Conservation (phyloP, 2,329 filamentous ascomycete genomes). For the Ilyonectria mors-panacis region DNA sequence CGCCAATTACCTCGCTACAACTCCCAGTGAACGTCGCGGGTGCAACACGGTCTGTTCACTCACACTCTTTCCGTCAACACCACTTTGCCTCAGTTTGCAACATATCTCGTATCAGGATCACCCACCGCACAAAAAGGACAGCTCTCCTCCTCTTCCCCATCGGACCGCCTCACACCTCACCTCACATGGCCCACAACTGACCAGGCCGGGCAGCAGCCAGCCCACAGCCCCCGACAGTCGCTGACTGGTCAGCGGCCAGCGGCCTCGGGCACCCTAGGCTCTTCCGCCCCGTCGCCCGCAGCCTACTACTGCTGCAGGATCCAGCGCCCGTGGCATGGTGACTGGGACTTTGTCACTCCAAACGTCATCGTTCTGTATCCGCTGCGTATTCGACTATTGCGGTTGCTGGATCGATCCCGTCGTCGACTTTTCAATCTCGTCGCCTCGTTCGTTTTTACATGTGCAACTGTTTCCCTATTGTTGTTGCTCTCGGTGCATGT, state of each 20-base stretch:
- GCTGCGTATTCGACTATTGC: conserved; percentile 45
- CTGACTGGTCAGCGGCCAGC: conserved; percentile 26
- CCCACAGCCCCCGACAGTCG: conserved; percentile 25
- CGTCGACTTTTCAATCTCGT: conserved; percentile 22
- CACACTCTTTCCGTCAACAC: neutral
- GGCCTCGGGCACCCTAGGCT: conserved; percentile 22
- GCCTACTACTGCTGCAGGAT: conserved; percentile 33
- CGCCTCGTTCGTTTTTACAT: conserved; percentile 9
- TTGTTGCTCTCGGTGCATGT: conserved; percentile 34
- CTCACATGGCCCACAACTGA: conserved; percentile 27
- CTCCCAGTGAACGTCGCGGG: neutral
- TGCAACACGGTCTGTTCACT: conserved; percentile 7
- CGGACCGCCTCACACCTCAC: conserved; percentile 16
- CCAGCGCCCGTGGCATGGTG: conserved; percentile 22
- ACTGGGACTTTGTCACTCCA: conserved; percentile 23
- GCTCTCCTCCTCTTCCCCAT: conserved; percentile 13
- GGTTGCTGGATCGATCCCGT: conserved; percentile 15
- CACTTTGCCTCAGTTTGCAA: conserved; percentile 11
- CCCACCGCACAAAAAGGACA: conserved; percentile 24
- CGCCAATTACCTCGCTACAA: neutral
- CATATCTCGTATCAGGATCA: conserved; percentile 20
- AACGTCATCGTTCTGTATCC: conserved; percentile 34
- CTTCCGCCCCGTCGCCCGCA: conserved; percentile 24
- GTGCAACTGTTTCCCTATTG: conserved; percentile 1
- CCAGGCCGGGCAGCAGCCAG: conserved; percentile 28